These are phyloP conservation scores for Pseudotsuga menziesii DNA, from an alignment of 75 land plant genomes.

Conservation along the genomic window DNA sequence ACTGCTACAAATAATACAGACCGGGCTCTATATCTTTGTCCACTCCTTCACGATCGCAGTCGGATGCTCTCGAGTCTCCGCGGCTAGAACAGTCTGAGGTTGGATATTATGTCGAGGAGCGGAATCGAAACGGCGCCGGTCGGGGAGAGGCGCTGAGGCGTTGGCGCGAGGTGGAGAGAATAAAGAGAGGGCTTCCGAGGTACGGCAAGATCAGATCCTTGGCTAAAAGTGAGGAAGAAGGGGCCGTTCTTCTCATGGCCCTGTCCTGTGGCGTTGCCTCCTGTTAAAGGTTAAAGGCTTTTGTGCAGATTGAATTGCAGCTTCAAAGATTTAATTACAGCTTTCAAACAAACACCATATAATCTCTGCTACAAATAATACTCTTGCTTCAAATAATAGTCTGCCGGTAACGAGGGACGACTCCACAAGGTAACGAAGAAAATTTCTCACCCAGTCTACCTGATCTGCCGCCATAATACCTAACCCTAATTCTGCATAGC, in stretches of 20 bases:
- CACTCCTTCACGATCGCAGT: no score
- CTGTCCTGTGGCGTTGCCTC: slow-evolving; percentile 36
- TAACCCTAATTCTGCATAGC: no score
- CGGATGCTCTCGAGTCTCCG: no score
- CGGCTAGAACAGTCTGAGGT: no score
- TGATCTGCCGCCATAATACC: no score
- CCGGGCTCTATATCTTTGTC: neutral
- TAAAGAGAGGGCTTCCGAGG: neutral
- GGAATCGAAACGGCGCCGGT: neutral
- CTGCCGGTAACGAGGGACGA: no score
- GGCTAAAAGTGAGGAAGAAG: slow-evolving; percentile 55
- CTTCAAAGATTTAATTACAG: neutral
- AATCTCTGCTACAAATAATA: no score
- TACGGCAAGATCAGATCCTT: slow-evolving; percentile 18
- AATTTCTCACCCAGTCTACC: no score
- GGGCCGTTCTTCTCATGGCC: slow-evolving; percentile 55
- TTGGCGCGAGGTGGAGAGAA: slow-evolving; percentile 8
- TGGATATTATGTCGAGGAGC: neutral
- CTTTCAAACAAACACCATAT: no score
- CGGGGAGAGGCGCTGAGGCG: slow-evolving; percentile 6
- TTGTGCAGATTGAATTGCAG: slow-evolving; percentile 30
- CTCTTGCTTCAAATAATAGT: no score
- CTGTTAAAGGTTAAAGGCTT: slow-evolving; percentile 19
- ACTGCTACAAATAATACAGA: no score
- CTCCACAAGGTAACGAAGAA: no score